phyloP scores from a whole-genome alignment of 2,329 filamentous ascomycete genomes.

The Leptographium lundbergii region DNA sequence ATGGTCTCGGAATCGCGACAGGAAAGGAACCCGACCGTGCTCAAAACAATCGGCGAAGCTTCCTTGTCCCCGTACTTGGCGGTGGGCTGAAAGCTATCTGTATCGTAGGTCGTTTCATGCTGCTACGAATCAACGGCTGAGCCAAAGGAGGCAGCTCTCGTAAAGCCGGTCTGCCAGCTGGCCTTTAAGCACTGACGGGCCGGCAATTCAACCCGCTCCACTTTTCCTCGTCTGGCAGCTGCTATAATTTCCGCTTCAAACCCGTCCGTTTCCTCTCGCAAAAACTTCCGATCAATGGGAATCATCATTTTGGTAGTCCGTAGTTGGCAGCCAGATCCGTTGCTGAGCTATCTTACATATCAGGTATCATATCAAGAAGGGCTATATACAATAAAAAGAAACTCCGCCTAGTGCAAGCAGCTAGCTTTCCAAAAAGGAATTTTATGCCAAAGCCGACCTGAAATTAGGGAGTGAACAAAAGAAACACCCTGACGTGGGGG shows the following conservation, averaged over 20 bases:
- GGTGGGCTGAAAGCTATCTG: background rate
- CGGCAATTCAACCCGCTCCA: background rate
- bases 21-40: background rate
- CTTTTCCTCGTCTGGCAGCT: background rate
- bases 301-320: background rate
- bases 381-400: background rate
- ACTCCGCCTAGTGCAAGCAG: background rate
- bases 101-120: conserved; percentile 1
- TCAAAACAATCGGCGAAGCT: background rate
- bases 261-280: too few relatives aligned
- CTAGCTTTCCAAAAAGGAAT: background rate
- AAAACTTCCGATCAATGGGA: background rate
- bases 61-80: background rate
- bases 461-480: background rate
- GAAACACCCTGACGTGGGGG: background rate
- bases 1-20: background rate
- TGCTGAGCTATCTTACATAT: background rate
- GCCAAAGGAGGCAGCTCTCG: background rate
- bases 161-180: background rate
- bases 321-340: background rate
- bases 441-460: background rate
- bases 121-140: background rate
- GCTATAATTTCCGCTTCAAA: too few relatives aligned
- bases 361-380: background rate
- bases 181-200: background rate